Conservation (phyloP, 768 basidiomycete genomes). For the Pleurotus sapidus region DNA sequence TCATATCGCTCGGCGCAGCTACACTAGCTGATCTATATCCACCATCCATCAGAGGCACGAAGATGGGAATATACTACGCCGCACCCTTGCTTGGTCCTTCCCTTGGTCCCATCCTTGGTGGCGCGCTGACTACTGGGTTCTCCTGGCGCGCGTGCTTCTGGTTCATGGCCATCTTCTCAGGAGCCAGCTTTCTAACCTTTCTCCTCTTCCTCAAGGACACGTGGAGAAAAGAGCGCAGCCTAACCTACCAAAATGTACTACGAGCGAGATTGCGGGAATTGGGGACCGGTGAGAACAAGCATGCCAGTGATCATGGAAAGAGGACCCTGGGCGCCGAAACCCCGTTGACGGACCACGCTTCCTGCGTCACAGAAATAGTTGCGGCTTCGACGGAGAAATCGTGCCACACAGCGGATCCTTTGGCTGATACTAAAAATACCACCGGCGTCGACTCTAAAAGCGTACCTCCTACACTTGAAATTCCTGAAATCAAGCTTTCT, state of each 20-base stretch:
- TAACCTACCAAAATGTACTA: constrained; percentile 68
- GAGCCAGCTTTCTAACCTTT: constrained; percentile 54
- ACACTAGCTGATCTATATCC: constrained; percentile 81
- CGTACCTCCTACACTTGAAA: not conserved
- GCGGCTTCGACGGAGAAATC: not conserved
- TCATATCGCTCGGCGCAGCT: constrained; percentile 70
- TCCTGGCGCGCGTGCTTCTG: constrained; percentile 84
- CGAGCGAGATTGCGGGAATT: constrained; percentile 25
- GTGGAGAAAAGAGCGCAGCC: constrained; percentile 78
- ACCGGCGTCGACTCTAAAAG: not conserved
- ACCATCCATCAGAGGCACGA: constrained; percentile 67
- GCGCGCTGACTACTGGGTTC: constrained; percentile 60
- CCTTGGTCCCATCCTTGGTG: constrained; percentile 73
- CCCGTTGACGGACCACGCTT: constrained; percentile 4
- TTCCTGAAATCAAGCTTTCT: constrained; percentile 44
- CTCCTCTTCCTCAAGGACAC: constrained; percentile 76
- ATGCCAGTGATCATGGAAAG: constrained; percentile 76
- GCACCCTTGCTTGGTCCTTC: constrained; percentile 76
- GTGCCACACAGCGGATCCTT: not conserved
- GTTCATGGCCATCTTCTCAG: constrained; percentile 69
- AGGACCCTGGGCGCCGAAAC: constrained; percentile 26
- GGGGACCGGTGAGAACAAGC: constrained; percentile 39
- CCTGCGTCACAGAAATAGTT: constrained; percentile 2
- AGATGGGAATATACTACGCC: constrained; percentile 80
- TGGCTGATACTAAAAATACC: not conserved